Conservation (phyloP, 768 basidiomycete genomes). For the Mycena floridula region DNA sequence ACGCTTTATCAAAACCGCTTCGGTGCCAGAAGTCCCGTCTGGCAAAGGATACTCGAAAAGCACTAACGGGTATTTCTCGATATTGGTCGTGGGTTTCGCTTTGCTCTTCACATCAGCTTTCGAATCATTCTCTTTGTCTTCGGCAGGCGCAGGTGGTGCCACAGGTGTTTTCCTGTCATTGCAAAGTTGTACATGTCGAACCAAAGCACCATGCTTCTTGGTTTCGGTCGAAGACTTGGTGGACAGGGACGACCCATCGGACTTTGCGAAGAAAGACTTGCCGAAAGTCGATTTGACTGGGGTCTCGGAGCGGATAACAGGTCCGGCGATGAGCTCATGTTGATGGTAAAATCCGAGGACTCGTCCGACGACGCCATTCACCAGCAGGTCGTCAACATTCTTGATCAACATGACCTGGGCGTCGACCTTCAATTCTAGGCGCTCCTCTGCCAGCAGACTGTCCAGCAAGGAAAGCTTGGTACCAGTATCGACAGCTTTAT, state of each 20-base stretch:
- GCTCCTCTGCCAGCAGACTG: slow-evolving; percentile 55
- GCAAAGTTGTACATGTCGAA: slow-evolving; percentile 4
- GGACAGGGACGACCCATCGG: neutral
- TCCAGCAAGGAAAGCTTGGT: slow-evolving; percentile 36
- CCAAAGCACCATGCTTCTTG: slow-evolving; percentile 5
- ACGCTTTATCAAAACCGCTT: slow-evolving; percentile 41
- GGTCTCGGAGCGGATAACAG: too few relatives aligned
- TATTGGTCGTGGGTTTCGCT: neutral
- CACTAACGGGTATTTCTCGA: slow-evolving; percentile 5
- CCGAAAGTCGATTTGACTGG: neutral
- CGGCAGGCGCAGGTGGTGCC: neutral
- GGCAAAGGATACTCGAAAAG: slow-evolving; percentile 7
- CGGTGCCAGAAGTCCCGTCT: slow-evolving; percentile 20
- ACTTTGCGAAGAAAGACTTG: neutral
- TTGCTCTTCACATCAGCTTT: neutral
- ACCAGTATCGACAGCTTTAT: slow-evolving; percentile 32
- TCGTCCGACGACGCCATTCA: slow-evolving; percentile 74
- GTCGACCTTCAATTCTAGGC: slow-evolving; percentile 47
- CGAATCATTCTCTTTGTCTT: slow-evolving; percentile 2
- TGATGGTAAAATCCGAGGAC: slow-evolving; percentile 57
- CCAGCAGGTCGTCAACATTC: slow-evolving; percentile 67
- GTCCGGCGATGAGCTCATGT: neutral
- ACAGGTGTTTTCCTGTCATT: slow-evolving; percentile 5
- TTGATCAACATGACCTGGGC: slow-evolving; percentile 71
- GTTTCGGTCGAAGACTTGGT: slow-evolving; percentile 4